phyloP scores from a whole-genome alignment of 2,329 filamentous ascomycete genomes.

The Biscogniauxia sp. region DNA sequence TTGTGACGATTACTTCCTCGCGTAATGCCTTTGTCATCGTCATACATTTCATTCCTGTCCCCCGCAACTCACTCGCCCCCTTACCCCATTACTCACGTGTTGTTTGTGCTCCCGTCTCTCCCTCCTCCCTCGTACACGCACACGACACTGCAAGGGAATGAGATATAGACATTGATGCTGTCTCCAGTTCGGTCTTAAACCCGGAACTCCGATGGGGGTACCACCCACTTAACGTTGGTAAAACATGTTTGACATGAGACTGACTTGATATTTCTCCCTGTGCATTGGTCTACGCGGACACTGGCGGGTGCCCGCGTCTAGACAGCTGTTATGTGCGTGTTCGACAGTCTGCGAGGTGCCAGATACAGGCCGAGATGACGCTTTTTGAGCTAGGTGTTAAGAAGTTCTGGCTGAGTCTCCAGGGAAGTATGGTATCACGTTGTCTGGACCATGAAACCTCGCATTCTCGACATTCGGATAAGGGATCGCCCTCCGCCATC shows the following conservation, averaged over 20 bases:
- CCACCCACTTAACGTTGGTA: neutral
- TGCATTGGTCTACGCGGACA: neutral
- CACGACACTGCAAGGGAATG: neutral
- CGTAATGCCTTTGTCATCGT: too few relatives aligned
- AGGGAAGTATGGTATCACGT: too few relatives aligned
- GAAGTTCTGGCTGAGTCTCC: too few relatives aligned
- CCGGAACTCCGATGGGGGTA: slow-evolving; percentile 17
- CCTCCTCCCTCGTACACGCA: too few relatives aligned
- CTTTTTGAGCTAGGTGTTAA: neutral
- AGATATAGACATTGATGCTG: neutral
- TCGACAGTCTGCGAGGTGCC: neutral
- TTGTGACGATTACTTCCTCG: too few relatives aligned
- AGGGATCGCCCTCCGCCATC: neutral
- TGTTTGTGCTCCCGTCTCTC: neutral
- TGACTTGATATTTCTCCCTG: neutral
- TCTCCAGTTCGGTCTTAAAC: neutral
- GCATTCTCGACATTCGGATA: neutral
- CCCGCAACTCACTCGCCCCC: too few relatives aligned
- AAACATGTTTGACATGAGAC: neutral
- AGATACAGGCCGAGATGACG: neutral
- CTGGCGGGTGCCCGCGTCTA: neutral
- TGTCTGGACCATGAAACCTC: neutral
- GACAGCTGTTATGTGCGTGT: neutral
- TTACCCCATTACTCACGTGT: too few relatives aligned
- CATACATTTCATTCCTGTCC: too few relatives aligned